Percentiles rank a stretch among this genome's conserved stretches.
Conservation (phyloP, 805 yeast species). For the Candida arabinofermentans region DNA sequence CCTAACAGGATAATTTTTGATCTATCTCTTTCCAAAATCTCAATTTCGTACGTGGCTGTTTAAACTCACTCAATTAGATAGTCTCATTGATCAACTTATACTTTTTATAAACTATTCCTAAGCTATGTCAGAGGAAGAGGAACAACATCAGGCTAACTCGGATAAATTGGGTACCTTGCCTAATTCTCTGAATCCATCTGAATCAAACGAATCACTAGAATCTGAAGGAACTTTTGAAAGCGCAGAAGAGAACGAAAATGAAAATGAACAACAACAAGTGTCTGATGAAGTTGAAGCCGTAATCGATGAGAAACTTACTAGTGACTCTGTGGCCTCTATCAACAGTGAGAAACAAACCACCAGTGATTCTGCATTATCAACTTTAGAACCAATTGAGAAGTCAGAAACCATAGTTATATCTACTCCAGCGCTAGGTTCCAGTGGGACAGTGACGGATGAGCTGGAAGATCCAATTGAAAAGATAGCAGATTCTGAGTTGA, state of each 20-base stretch:
- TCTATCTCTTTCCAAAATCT: no score
- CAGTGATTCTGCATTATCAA: constrained; percentile 2
- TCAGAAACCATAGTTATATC: not conserved
- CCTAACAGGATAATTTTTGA: no score
- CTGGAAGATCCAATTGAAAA: no score
- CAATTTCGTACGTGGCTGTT: no score
- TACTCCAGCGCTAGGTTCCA: not conserved
- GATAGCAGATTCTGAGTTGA: no score
- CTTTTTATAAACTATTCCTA: no score
- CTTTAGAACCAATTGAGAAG: constrained; percentile 1
- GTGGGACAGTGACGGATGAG: not conserved
- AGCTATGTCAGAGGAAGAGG: not conserved
- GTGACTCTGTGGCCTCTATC: not conserved
- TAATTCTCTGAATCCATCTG: not conserved
- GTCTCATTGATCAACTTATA: no score
- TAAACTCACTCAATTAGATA: no score
- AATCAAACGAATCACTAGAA: constrained; percentile 5
- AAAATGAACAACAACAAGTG: constrained; percentile 18
- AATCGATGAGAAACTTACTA: not conserved
- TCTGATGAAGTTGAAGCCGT: not conserved
- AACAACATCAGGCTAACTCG: not conserved
- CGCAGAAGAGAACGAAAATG: constrained; percentile 10
- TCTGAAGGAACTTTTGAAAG: constrained; percentile 14
- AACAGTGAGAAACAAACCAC: not conserved
- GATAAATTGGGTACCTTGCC: not conserved